These are phyloP conservation scores for Closterium sp. DNA, from an alignment of 139 green algal species.

Conservation along the genomic window DNA sequence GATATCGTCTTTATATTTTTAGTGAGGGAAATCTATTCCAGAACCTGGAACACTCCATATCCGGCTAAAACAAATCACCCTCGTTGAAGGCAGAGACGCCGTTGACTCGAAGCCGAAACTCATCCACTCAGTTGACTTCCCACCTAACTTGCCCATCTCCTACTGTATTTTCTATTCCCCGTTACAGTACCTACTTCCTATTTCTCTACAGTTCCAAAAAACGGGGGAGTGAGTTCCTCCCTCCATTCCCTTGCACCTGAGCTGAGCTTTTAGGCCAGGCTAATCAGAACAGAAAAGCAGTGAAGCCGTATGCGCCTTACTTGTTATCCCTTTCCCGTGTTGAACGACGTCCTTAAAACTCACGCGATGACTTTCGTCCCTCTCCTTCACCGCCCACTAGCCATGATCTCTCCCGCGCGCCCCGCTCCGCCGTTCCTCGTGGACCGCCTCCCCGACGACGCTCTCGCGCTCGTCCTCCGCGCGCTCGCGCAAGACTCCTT, in stretches of 20 bases:
- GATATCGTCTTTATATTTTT: neutral
- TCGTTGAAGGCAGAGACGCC: too few species aligned
- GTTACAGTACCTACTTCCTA: too few species aligned
- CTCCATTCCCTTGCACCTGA: too few species aligned
- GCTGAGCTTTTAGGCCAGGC: too few species aligned
- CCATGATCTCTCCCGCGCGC: neutral
- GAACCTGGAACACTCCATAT: too few species aligned
- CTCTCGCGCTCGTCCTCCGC: neutral
- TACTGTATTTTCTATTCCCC: too few species aligned
- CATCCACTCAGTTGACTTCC: too few species aligned
- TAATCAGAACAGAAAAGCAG: neutral
- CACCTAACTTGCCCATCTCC: too few species aligned
- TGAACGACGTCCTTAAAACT: neutral
- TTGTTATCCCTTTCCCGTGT: neutral
- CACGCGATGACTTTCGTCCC: neutral
- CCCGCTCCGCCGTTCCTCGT: neutral
- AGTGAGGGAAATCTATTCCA: too few species aligned
- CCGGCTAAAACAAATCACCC: neutral
- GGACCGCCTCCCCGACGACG: neutral
- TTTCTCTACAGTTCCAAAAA: too few species aligned
- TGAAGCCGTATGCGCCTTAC: neutral
- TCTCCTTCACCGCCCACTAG: neutral
- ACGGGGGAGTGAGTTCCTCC: too few species aligned
- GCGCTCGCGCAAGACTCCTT: neutral
- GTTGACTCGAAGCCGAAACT: too few species aligned